These are phyloP conservation scores for Oropetium thomaeum DNA, from an alignment of 176 grass and related monocot species.

Conservation along the genomic window DNA sequence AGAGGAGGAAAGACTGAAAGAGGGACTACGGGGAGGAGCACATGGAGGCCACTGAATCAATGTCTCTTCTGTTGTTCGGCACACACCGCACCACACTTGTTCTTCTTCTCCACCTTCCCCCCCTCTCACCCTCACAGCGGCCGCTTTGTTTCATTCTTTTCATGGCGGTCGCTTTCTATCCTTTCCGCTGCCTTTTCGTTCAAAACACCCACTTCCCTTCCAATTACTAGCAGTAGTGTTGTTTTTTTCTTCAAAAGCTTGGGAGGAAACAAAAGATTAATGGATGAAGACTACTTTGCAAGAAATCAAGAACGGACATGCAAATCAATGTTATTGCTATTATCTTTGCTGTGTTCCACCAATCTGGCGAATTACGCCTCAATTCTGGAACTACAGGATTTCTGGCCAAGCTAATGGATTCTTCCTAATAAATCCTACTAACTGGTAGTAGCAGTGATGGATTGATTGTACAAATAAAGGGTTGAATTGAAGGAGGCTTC, in stretches of 20 bases:
- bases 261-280: background rate
- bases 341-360: background rate
- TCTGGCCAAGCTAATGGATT: background rate
- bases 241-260: background rate
- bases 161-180: conserved; percentile 17
- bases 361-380: background rate
- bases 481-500: background rate
- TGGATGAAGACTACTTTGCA: background rate
- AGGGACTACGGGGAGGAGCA: background rate
- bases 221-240: too few relatives aligned
- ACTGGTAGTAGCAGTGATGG: background rate
- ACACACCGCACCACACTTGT: background rate
- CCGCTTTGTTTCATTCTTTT: conserved; percentile 30
- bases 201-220: background rate
- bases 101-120: background rate
- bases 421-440: background rate
- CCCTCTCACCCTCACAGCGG: background rate
- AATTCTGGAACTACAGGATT: background rate
- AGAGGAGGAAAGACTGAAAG: conserved; percentile 5
- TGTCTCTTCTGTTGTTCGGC: background rate
- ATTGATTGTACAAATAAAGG: conserved; percentile 24
- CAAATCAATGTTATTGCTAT: too few relatives aligned
- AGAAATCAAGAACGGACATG: background rate
- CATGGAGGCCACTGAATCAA: background rate
- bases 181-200: conserved; percentile 5